Base-by-base conservation (phyloP, 495 filamentous ascomycete genomes). In the Aspergillus sclerotioniger region DNA sequence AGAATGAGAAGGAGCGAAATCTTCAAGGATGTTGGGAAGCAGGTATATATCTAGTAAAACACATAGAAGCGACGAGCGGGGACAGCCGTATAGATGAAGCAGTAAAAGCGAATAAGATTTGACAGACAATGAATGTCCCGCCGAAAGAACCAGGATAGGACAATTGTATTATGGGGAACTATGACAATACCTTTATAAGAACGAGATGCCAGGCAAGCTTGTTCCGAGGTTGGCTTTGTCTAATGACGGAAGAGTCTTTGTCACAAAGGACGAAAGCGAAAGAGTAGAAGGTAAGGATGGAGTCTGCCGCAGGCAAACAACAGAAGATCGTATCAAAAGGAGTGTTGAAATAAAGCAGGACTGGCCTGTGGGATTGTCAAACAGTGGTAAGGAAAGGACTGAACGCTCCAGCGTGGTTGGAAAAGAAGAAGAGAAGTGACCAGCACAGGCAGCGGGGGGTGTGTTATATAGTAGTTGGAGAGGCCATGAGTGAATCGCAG, bases 311-410 rank as follows among this genome's bases (percentile, higher is more conserved):
- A 74, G 71, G 68, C 70, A 68, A 57, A 65, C 54, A 57, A 62
- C 60, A 35, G 59, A 60, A 63, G 53, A 47, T 53, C 28, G 50
- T 55, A 50, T 17, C 25, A 51, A 70, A 68, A 67, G 64, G 71
- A 74, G 67, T 67, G 53, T 66, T 65, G 51, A 68, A 70, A 69
- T 62, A 62, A 62, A 57, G 59, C 55, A 58, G 58, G 59, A 68
- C 73, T 73, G 61, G 73, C 73, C 73, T 69, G 72, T 59, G 56
- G 43, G 57, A 60, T 33, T 67, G 61, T 71, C 66, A 62, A 74
- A 69, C 64, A 65, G 53, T 20, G 20, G 63, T 46, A 61, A 33
- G 54, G 60, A 62, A 69, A 67, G 62, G 62, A 67, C 39, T 35
- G 58, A 57, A 57, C 62, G 65, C 43, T 57, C 63, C 61, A 61